Base-by-base conservation (phyloP, 306 rosid genomes). In the Fagus sylvatica region DNA sequence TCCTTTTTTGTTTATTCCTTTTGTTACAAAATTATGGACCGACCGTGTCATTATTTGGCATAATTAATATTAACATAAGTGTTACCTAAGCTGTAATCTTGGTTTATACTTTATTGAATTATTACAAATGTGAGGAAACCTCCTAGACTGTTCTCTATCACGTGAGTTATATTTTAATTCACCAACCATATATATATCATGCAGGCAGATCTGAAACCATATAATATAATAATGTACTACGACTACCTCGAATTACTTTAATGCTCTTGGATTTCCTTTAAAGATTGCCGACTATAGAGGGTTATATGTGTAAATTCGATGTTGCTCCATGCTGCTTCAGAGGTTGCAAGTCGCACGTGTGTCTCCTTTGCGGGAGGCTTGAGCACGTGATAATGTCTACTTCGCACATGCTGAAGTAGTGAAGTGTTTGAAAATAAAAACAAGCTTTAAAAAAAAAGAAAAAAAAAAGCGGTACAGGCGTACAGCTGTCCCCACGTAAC, bases 331-430 rank as follows among this genome's bases (percentile, higher is more conserved):
- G 92, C 87, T 82, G 77, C 86, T 78, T 67, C 53, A 13, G 75
- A 76, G 90, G 94, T 74, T 69, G 91, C 90, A 89, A 72, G 17
- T n/a, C 74, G 83, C 93, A 87, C 93, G 88, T 88, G 88, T 85
- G 91, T 85, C 70, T 60, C 61, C 86, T 64, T 33, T 66, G 48
- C 36, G 42, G 68, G 28, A 12, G 40, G 64, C 34, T 10, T 28
- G 11, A 73, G 72, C 92, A 91, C 86, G 93, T 86, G 91, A 89
- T 43, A 9, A 74, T 76, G 69, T 71, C 75, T 66, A 42, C 17
- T 2, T 4, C 13, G 83, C 85, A 80, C 89, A 67, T 82, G 87
- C 46, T 6, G 28, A 22, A 22, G 28, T 22, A 22, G 28, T 22
- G 28, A 22, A 22, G 28, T 22, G 28, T 10, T 51, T 73, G 32